Conservation (phyloP, 2,329 filamentous ascomycete genomes). For the Arthrobotrys iridis region DNA sequence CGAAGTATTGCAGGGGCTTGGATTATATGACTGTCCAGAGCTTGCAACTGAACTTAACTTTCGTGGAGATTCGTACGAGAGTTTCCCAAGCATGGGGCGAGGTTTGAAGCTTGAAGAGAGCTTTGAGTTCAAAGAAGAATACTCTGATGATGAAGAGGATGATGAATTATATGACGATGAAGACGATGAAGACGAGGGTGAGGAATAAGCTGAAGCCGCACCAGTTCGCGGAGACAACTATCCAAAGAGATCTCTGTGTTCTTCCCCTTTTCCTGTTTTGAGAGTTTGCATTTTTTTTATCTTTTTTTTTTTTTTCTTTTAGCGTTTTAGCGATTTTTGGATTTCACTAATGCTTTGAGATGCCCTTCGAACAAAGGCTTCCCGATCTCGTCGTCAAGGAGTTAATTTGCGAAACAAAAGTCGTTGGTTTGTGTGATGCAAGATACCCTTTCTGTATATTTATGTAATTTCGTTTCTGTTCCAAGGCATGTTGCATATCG, state of each 20-base stretch:
- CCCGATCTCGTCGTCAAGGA: not conserved
- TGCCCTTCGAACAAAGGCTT: not conserved
- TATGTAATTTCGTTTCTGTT: slow-evolving; percentile 9
- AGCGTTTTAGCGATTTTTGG: slow-evolving; percentile 30
- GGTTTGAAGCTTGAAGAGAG: slow-evolving; percentile 51
- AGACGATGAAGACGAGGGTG: not conserved
- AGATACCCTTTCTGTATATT: slow-evolving; percentile 38
- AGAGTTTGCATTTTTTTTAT: not conserved
- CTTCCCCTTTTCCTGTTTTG: not conserved
- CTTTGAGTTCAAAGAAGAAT: slow-evolving; percentile 32
- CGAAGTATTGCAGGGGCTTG: slow-evolving; percentile 35
- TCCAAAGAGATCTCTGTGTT: not conserved
- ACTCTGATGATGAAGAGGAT: slow-evolving; percentile 15
- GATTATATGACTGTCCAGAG: slow-evolving; percentile 46
- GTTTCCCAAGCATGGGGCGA: not conserved
- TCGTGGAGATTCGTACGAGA: not conserved
- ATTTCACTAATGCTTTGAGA: not conserved
- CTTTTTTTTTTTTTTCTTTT: not conserved
- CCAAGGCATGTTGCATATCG: not conserved
- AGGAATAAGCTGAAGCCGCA: not conserved
- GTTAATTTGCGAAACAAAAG: slow-evolving; percentile 13
- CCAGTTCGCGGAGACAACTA: too few relatives aligned
- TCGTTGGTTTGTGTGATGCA: slow-evolving; percentile 12
- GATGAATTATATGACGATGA: not conserved
- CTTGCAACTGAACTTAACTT: not conserved